phyloP scores from a whole-genome alignment of 2,329 filamentous ascomycete species.

The Nigrospora osmanthi region DNA sequence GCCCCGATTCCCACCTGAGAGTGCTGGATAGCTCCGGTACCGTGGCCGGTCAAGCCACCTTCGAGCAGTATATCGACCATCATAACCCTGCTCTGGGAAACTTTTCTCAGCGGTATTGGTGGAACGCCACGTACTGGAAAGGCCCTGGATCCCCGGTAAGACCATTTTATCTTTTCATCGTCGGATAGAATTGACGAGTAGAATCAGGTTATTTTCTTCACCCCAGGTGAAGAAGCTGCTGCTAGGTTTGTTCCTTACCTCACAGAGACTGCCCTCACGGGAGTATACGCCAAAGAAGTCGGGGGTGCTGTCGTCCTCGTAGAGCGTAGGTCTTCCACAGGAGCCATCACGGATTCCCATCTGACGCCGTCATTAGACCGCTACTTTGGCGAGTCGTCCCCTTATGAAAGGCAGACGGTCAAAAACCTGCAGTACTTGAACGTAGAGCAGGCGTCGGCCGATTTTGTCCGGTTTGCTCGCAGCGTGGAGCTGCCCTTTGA shows the following conservation, averaged over 20 bases:
- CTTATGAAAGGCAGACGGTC: constrained; percentile 40
- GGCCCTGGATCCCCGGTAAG: constrained; percentile 45
- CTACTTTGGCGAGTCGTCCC: constrained; percentile 49
- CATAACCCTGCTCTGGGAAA: constrained; percentile 44
- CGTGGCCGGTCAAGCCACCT: constrained; percentile 18
- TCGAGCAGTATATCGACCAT: constrained; percentile 53
- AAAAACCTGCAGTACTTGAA: constrained; percentile 47
- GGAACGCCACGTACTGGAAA: constrained; percentile 39
- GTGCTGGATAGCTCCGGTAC: constrained; percentile 8
- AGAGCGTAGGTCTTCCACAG: constrained; percentile 33
- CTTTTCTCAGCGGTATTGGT: constrained; percentile 43
- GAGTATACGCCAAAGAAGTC: constrained; percentile 41
- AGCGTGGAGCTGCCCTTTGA: constrained; percentile 47
- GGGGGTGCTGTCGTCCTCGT: constrained; percentile 45
- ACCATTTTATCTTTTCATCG: background rate
- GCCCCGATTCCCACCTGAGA: constrained; percentile 5
- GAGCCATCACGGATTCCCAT: too few species aligned
- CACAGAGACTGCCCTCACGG: constrained; percentile 39
- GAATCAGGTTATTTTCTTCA: constrained; percentile 37
- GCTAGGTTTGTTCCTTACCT: constrained; percentile 39
- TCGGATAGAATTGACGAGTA: too few species aligned
- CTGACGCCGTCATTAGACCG: constrained; percentile 28
- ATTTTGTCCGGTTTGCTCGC: constrained; percentile 46
- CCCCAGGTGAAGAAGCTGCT: constrained; percentile 42
- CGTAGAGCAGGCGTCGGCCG: constrained; percentile 42